Evolutionary conservation across 2,329 filamentous ascomycete species (phyloP).

Genomic region (Xylaria sp.): DNA sequence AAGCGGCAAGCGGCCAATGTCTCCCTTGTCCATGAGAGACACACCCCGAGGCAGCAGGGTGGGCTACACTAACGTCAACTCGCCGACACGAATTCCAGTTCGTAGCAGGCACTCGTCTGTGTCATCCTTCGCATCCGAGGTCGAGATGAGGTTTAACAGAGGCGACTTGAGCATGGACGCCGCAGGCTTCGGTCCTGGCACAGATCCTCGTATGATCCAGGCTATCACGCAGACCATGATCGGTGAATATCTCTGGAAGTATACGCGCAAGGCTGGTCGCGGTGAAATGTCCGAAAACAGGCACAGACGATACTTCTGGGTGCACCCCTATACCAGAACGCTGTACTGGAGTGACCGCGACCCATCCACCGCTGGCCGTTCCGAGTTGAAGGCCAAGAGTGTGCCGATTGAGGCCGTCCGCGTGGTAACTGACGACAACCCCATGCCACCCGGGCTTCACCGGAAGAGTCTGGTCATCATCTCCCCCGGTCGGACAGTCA

Average conservation of each 20-base stretch:
- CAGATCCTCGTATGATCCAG: constrained; percentile 97
- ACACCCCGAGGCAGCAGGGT: constrained; percentile 59
- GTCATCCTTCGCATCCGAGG: constrained; percentile 92
- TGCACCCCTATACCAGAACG: constrained; percentile 94
- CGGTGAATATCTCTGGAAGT: constrained; percentile 98
- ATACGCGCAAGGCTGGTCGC: constrained; percentile 91
- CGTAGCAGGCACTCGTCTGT: constrained; percentile 76
- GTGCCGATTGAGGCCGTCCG: constrained; percentile 91
- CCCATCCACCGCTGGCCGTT: constrained; percentile 75
- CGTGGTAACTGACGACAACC: constrained; percentile 92
- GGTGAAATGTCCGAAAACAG: constrained; percentile 86
- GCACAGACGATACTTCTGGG: constrained; percentile 97
- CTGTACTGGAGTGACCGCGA: constrained; percentile 96
- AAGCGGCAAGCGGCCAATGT: constrained; percentile 48
- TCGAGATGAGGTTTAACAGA: constrained; percentile 87
- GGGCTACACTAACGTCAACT: constrained; percentile 51
- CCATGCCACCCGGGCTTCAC: constrained; percentile 91
- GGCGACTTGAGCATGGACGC: constrained; percentile 56
- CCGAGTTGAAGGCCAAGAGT: constrained; percentile 81
- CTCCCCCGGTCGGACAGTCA: constrained; percentile 84
- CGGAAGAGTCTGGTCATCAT: constrained; percentile 90
- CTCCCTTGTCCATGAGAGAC: constrained; percentile 54
- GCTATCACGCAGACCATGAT: constrained; percentile 99
- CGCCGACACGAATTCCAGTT: constrained; percentile 47
- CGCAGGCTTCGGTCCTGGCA: constrained; percentile 68